Evolutionary conservation across 495 filamentous ascomycete species (phyloP).

Genomic region (Penicillium paradoxum): DNA sequence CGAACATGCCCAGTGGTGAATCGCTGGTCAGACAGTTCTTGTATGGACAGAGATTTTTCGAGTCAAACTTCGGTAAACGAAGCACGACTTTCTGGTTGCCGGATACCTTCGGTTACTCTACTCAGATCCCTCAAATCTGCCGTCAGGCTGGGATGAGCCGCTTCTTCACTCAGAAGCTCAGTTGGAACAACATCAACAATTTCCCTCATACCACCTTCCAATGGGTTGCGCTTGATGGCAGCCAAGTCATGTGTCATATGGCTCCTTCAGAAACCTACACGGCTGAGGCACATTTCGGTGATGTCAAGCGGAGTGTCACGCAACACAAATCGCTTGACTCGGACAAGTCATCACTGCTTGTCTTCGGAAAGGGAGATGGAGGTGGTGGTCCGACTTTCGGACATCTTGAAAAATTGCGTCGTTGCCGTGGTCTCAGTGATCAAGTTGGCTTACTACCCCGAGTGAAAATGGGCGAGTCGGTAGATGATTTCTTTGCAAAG

Average conservation of each 20-base stretch:
- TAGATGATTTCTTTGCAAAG: constrained; percentile 91
- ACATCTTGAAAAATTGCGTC: constrained; percentile 88
- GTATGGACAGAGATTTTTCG: constrained; percentile 90
- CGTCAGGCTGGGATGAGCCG: constrained; percentile 88
- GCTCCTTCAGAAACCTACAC: constrained; percentile 91
- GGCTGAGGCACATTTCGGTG: constrained; percentile 89
- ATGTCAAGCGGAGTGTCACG: constrained; percentile 82
- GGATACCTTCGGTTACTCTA: constrained; percentile 96
- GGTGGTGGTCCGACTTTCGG: constrained; percentile 93
- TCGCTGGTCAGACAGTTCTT: constrained; percentile 93
- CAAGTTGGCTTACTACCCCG: constrained; percentile 76
- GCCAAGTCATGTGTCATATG: constrained; percentile 97
- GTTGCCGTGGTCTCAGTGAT: constrained; percentile 92
- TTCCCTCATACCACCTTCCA: constrained; percentile 99
- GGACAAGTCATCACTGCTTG: constrained; percentile 79
- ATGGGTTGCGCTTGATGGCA: constrained; percentile 92
- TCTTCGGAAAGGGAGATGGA: constrained; percentile 95
- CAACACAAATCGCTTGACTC: constrained; percentile 95
- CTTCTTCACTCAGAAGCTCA: constrained; percentile 96
- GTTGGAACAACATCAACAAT: constrained; percentile 97
- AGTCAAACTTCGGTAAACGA: constrained; percentile 86
- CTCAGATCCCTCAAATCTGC: constrained; percentile 88
- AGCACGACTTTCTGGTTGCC: constrained; percentile 94
- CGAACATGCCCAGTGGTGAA: constrained; percentile 93
- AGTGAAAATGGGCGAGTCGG: constrained; percentile 83